These are phyloP conservation scores for Xerocomellus amylosporus DNA, from an alignment of 768 basidiomycete species.

Conservation along the genomic window DNA sequence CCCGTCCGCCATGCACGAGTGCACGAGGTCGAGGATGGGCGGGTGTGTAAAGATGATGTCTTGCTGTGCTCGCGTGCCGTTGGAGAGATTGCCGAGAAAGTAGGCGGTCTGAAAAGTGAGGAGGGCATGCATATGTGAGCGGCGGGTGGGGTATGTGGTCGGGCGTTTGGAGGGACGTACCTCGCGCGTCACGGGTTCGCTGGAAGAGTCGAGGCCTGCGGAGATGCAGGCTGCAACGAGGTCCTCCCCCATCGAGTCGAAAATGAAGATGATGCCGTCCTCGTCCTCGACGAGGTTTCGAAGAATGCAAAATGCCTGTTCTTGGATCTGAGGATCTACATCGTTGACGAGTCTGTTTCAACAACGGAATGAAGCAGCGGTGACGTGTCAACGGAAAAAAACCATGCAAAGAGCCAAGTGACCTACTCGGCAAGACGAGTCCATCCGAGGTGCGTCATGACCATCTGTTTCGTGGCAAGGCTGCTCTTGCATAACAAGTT, in stretches of 20 bases:
- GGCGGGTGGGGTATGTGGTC: too few species aligned
- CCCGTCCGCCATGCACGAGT: conserved; percentile 56
- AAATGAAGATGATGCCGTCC: conserved; percentile 60
- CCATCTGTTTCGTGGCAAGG: conserved; percentile 55
- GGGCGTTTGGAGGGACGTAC: conserved; percentile 27
- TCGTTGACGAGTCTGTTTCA: conserved; percentile 51
- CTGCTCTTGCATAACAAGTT: conserved; percentile 71
- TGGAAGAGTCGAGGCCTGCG: conserved; percentile 46
- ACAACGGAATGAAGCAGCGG: background rate
- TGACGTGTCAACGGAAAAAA: background rate
- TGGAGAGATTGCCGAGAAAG: conserved; percentile 66
- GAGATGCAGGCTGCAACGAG: conserved; percentile 47
- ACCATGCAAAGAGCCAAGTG: background rate
- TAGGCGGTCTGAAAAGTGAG: conserved; percentile 46
- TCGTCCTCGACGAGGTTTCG: conserved; percentile 67
- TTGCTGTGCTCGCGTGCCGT: conserved; percentile 52
- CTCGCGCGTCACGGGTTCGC: conserved; percentile 55
- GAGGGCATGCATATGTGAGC: background rate
- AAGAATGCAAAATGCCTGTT: conserved; percentile 67
- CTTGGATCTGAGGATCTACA: conserved; percentile 53
- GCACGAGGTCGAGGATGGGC: conserved; percentile 51
- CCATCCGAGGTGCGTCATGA: conserved; percentile 76
- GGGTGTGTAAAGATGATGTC: conserved; percentile 50
- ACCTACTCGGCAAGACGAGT: conserved; percentile 52
- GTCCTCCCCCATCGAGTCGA: conserved; percentile 49